Evolutionary conservation across 805 yeast genomes (phyloP).

Genomic region (Clavispora santaluciae): DNA sequence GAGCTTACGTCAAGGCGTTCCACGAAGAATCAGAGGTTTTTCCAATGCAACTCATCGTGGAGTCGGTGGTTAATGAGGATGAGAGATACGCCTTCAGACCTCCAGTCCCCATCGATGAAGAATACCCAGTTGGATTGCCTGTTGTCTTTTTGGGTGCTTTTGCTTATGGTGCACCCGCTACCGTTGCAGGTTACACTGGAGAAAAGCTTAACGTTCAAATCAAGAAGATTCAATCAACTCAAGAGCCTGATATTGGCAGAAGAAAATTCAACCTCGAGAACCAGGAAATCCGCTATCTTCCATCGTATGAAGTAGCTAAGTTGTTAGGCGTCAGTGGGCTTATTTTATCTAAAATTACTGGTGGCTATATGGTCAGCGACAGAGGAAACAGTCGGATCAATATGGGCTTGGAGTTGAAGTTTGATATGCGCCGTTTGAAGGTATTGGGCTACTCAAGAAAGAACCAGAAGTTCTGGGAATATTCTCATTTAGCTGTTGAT

Average conservation of each 20-base stretch:
- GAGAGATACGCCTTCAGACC: constrained; percentile 65
- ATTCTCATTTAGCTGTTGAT: constrained; percentile 65
- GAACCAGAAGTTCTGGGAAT: constrained; percentile 68
- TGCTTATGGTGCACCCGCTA: constrained; percentile 81
- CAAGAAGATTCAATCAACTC: constrained; percentile 30
- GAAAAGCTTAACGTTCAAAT: constrained; percentile 48
- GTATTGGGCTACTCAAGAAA: constrained; percentile 84
- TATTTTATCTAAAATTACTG: constrained; percentile 72
- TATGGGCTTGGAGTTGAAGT: constrained; percentile 81
- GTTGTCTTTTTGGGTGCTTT: constrained; percentile 79
- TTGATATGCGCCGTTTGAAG: constrained; percentile 71
- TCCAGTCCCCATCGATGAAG: constrained; percentile 74
- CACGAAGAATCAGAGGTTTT: constrained; percentile 46
- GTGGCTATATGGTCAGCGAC: constrained; percentile 60
- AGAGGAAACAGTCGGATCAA: constrained; percentile 45
- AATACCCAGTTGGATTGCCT: constrained; percentile 68
- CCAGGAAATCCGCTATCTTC: constrained; percentile 52
- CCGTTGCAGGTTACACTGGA: constrained; percentile 53
- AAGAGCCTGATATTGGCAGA: constrained; percentile 66
- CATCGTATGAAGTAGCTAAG: constrained; percentile 62
- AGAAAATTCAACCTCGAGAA: constrained; percentile 55
- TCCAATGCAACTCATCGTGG: constrained; percentile 82
- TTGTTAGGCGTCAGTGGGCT: constrained; percentile 53
- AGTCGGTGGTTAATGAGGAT: constrained; percentile 68
- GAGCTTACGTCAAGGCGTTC: constrained; percentile 76